Conservation (phyloP, 1,284 basidiomycete species). For the Cryptococcus depauperatus region DNA sequence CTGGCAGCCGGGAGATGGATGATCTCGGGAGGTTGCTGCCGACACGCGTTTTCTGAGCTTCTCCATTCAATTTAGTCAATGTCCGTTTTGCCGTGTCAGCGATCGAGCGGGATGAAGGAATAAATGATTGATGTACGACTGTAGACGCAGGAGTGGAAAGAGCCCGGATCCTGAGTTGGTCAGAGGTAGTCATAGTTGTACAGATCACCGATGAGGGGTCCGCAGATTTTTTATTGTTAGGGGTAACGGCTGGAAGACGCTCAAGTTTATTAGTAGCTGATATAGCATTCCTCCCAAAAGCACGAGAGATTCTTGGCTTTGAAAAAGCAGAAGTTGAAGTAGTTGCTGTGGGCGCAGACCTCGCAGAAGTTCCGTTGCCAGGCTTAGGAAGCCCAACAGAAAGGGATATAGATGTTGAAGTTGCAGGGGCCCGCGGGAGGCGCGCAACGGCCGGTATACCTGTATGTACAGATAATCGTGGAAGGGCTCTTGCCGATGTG, state of each 20-base stretch:
- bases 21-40: slow-evolving; percentile 5
- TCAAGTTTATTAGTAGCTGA: background rate
- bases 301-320: slow-evolving; percentile 3
- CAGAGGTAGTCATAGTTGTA: background rate
- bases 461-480: background rate
- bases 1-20: slow-evolving; percentile 2
- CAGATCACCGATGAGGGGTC: background rate
- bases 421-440: background rate
- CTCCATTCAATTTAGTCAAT: no score
- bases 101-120: background rate
- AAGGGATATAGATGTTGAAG: background rate
- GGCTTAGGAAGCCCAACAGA: slow-evolving; percentile 9
- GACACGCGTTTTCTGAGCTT: slow-evolving; percentile 1
- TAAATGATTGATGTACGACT: background rate
- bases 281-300: slow-evolving; percentile 12
- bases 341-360: slow-evolving; percentile 7
- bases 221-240: background rate
- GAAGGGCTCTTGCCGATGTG: background rate
- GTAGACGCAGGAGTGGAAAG: slow-evolving; percentile 17
- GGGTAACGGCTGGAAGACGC: background rate
- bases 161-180: slow-evolving; percentile 9
- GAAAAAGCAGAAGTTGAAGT: background rate
- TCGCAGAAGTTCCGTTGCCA: slow-evolving; percentile 6
- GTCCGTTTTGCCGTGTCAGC: background rate
- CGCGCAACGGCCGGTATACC: background rate